Percentiles rank a stretch among this genome's conserved stretches.
Evolutionary conservation across 768 basidiomycete species (phyloP).

Genomic region (Clavaria fumosa): DNA sequence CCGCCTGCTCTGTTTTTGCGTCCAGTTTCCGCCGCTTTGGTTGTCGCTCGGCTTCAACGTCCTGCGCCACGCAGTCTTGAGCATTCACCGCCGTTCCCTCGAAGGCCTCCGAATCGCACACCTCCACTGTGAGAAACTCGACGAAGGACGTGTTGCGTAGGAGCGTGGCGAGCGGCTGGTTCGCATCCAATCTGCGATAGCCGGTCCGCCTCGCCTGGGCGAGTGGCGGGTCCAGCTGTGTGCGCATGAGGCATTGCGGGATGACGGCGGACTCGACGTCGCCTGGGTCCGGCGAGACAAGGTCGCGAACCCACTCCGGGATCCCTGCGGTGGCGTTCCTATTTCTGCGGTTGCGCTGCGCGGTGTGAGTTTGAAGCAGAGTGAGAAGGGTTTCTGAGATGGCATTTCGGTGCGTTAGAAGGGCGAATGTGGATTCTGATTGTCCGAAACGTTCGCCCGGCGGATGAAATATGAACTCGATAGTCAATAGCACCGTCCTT

Average conservation of each 20-base stretch:
- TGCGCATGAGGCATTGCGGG: conserved; percentile 47
- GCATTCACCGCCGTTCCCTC: conserved; percentile 42
- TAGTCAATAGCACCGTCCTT: conserved; percentile 50
- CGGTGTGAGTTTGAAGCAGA: conserved; percentile 32
- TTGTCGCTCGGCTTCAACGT: conserved; percentile 20
- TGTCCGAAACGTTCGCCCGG: conserved; percentile 30
- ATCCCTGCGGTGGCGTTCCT: conserved; percentile 29
- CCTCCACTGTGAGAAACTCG: conserved; percentile 73
- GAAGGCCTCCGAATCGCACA: conserved; percentile 48
- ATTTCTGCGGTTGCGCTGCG: conserved; percentile 22
- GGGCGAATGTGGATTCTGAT: conserved; percentile 26
- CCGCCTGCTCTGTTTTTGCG: conserved; percentile 32
- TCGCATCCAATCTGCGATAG: conserved; percentile 45
- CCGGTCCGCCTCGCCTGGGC: conserved; percentile 18
- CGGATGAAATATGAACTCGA: conserved; percentile 56
- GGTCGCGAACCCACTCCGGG: conserved; percentile 41
- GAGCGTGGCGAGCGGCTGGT: conserved; percentile 27
- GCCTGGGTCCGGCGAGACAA: conserved; percentile 37
- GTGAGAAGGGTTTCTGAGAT: conserved; percentile 33
- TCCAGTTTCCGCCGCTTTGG: conserved; percentile 45
- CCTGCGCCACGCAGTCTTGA: conserved; percentile 27
- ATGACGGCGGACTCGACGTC: conserved; percentile 38
- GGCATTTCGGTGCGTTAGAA: conserved; percentile 52
- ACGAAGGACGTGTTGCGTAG: conserved; percentile 54
- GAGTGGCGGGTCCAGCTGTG: conserved; percentile 25